Evolutionary conservation across 177 flowering plant genomes (phyloP).

Genomic region (Telopea speciosissima): DNA sequence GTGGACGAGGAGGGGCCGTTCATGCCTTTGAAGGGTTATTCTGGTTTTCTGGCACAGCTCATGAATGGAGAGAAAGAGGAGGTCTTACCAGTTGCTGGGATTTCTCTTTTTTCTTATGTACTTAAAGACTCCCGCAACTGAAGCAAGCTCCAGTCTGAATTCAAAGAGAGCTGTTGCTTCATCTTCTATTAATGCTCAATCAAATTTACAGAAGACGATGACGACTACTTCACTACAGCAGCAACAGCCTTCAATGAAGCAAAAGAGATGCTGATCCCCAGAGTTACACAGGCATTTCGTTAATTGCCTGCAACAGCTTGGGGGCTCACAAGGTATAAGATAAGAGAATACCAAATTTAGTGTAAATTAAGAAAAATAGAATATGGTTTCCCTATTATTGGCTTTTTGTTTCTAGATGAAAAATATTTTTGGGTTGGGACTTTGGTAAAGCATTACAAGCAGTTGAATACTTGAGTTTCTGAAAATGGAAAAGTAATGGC

Average conservation of each 20-base stretch:
- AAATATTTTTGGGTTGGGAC: too few relatives aligned
- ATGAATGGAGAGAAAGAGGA: constrained; percentile 41
- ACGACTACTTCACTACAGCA: neutral
- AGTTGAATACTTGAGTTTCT: neutral
- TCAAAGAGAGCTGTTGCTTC: constrained; percentile 27
- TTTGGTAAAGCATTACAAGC: too few relatives aligned
- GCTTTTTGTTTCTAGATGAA: neutral
- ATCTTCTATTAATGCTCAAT: constrained; percentile 6
- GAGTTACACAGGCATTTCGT: constrained; percentile 31
- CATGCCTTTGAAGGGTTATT: constrained; percentile 34
- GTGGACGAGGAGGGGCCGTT: constrained; percentile 34
- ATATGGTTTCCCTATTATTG: neutral
- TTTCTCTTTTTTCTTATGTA: constrained; percentile 48
- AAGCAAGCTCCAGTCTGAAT: constrained; percentile 22
- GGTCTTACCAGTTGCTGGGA: constrained; percentile 27
- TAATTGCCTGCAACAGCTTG: constrained; percentile 26
- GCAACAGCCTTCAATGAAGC: constrained; percentile 20
- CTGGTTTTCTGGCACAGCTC: constrained; percentile 19
- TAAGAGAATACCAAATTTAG: too few relatives aligned
- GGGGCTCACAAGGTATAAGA: neutral
- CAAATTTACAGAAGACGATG: neutral
- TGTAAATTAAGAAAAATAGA: neutral
- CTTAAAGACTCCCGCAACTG: constrained; percentile 27
- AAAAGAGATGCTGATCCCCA: constrained; percentile 31
- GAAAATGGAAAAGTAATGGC: neutral